Percentiles rank a stretch among this genome's conserved stretches.
phyloP scores from a whole-genome alignment of 176 grass and related monocot genomes.

The Lolium rigidum region DNA sequence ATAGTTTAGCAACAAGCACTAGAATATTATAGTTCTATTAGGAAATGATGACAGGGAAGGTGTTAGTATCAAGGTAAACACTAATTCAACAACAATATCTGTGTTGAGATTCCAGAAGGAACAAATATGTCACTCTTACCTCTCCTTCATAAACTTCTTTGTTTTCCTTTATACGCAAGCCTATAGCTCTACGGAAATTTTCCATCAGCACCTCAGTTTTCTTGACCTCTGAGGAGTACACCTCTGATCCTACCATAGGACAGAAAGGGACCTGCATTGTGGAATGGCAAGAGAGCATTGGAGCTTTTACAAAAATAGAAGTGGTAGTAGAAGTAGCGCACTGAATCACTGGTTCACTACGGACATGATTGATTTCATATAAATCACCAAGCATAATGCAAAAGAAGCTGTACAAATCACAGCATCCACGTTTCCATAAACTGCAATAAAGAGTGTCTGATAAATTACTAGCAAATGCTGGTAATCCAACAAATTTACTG shows the following conservation, averaged over 20 bases:
- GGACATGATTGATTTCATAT: not conserved
- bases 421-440: not conserved
- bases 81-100: conserved; percentile 4
- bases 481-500: conserved; percentile 14
- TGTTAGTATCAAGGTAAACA: not conserved
- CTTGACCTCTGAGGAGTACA: conserved; percentile 96
- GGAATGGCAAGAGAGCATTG: conserved; percentile 6
- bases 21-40: not conserved
- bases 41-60: not conserved
- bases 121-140: conserved; percentile 46
- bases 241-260: conserved; percentile 99
- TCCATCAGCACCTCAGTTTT: conserved; percentile 98
- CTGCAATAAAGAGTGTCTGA: not conserved
- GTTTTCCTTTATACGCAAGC: conserved; percentile 95
- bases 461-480: conserved; percentile 3
- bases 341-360: not conserved
- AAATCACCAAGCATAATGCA: not conserved
- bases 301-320: conserved; percentile 2
- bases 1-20: not conserved
- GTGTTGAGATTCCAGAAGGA: not conserved
- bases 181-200: conserved; percentile 89
- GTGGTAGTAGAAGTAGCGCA: not conserved
- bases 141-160: conserved; percentile 99
- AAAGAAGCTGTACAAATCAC: conserved; percentile 19
- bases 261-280: conserved; percentile 85